phyloP scores from a whole-genome alignment of 108 stramenopile genomes.

The Seminavis robusta region DNA sequence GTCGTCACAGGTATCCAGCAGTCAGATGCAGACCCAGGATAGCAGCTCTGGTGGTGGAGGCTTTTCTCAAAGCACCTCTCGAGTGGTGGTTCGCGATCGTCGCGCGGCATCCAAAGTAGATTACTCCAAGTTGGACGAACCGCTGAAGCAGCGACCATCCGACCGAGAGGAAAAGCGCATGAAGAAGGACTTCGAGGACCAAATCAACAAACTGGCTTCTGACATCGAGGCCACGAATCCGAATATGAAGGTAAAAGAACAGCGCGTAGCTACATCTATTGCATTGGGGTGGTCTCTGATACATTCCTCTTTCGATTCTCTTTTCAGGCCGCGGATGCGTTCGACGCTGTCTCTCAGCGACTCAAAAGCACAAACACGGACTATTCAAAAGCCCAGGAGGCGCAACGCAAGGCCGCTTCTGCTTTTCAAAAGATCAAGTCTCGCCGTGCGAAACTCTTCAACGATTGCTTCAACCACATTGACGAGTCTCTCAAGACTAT shows the following conservation, averaged over 20 bases:
- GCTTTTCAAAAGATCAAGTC: conserved; percentile 76
- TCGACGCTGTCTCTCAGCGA: conserved; percentile 64
- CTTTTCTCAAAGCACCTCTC: conserved; percentile 77
- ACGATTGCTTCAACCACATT: conserved; percentile 85
- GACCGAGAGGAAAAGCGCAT: conserved; percentile 75
- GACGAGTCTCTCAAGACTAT: conserved; percentile 86
- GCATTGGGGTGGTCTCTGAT: background rate
- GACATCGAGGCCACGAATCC: conserved; percentile 92
- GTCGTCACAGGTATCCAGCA: conserved; percentile 16
- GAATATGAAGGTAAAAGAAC: conserved; percentile 86
- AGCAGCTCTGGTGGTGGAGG: conserved; percentile 45
- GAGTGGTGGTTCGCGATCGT: conserved; percentile 75
- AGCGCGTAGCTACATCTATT: background rate
- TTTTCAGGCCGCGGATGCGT: conserved; percentile 76
- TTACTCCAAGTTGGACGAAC: conserved; percentile 62
- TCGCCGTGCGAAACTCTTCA: conserved; percentile 76
- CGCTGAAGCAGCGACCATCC: conserved; percentile 52
- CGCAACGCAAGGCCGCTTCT: conserved; percentile 66
- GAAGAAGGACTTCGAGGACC: conserved; percentile 73
- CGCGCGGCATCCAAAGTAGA: conserved; percentile 70
- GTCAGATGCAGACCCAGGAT: conserved; percentile 47
- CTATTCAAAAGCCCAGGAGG: conserved; percentile 72
- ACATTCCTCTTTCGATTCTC: background rate
- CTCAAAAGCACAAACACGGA: conserved; percentile 76
- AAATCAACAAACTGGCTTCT: conserved; percentile 56